Conservation (phyloP, 1,284 basidiomycete genomes). For the Irpex lacteus region DNA sequence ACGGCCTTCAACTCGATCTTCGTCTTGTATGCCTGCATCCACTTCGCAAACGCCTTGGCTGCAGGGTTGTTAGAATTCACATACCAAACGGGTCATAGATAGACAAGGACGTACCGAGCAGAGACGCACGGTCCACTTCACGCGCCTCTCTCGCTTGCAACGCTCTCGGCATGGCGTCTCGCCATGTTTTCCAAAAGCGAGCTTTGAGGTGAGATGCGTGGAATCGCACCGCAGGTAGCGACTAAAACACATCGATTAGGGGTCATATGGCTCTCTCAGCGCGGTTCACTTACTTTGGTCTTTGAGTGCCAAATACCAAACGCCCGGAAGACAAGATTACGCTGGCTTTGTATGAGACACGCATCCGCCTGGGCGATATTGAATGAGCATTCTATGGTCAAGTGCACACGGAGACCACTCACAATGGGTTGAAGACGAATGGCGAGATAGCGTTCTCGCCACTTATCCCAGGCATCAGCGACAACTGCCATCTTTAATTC, state of each 20-base stretch:
- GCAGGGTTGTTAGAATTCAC: conserved; percentile 18
- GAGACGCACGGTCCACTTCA: conserved; percentile 50
- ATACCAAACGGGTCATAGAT: conserved; percentile 2
- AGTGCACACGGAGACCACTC: conserved; percentile 23
- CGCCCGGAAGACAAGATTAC: conserved; percentile 57
- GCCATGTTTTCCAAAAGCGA: conserved; percentile 65
- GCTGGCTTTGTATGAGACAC: conserved; percentile 54
- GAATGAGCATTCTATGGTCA: conserved; percentile 4
- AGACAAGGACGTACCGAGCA: conserved; percentile 50
- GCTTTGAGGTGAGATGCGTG: conserved; percentile 57
- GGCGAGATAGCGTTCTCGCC: conserved; percentile 67
- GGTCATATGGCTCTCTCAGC: conserved; percentile 5
- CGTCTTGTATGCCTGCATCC: conserved; percentile 62
- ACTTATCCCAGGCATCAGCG: conserved; percentile 67
- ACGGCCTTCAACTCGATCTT: conserved; percentile 77
- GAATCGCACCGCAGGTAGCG: conserved; percentile 73
- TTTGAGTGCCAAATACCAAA: conserved; percentile 73
- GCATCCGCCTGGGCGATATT: conserved; percentile 50
- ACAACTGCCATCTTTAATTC: conserved; percentile 52
- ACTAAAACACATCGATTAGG: conserved; percentile 38
- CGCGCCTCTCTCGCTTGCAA: conserved; percentile 62
- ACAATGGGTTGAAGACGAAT: conserved; percentile 64
- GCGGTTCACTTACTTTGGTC: conserved; percentile 51
- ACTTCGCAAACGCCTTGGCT: conserved; percentile 62
- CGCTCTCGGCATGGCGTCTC: conserved; percentile 64